phyloP scores from a whole-genome alignment of 2,329 filamentous ascomycete species.

The Ophiostoma pallidulum region DNA sequence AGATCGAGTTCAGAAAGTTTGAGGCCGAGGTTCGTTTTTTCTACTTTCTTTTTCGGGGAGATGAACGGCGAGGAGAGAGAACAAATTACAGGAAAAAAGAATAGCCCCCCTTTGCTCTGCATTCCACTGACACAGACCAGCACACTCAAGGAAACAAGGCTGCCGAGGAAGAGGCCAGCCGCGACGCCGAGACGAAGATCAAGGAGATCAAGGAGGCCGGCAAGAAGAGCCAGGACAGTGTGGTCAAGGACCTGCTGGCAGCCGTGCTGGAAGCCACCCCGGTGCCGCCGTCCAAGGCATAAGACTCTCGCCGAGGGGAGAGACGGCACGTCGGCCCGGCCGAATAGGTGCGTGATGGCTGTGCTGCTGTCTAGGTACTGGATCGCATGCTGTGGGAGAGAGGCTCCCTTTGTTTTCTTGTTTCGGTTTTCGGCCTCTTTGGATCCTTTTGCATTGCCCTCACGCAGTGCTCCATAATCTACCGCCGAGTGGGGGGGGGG shows the following conservation, averaged over 20 bases:
- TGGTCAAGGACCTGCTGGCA: slow-evolving; percentile 72
- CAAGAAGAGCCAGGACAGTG: slow-evolving; percentile 66
- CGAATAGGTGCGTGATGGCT: neutral
- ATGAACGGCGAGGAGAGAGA: too few relatives aligned
- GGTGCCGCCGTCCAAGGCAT: slow-evolving; percentile 33
- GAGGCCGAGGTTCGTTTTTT: slow-evolving; percentile 53
- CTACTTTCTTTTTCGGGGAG: too few relatives aligned
- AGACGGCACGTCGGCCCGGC: neutral
- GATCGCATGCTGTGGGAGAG: neutral
- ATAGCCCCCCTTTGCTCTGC: too few relatives aligned
- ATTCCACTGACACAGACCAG: too few relatives aligned
- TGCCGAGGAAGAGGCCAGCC: slow-evolving; percentile 68
- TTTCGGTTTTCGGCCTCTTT: neutral
- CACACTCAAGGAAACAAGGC: slow-evolving; percentile 83
- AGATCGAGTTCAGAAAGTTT: slow-evolving; percentile 90
- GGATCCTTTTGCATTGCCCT: too few relatives aligned
- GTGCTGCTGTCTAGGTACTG: too few relatives aligned
- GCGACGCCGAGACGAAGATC: slow-evolving; percentile 73
- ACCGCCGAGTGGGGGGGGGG: too few relatives aligned
- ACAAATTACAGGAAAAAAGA: too few relatives aligned
- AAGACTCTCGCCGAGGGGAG: too few relatives aligned
- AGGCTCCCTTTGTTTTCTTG: neutral
- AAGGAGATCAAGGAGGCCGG: slow-evolving; percentile 73
- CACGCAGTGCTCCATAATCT: too few relatives aligned
- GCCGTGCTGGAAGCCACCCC: slow-evolving; percentile 82